These are phyloP conservation scores for Lasiodiplodia sp. DNA, from an alignment of 2,329 filamentous ascomycete genomes.

Conservation along the genomic window DNA sequence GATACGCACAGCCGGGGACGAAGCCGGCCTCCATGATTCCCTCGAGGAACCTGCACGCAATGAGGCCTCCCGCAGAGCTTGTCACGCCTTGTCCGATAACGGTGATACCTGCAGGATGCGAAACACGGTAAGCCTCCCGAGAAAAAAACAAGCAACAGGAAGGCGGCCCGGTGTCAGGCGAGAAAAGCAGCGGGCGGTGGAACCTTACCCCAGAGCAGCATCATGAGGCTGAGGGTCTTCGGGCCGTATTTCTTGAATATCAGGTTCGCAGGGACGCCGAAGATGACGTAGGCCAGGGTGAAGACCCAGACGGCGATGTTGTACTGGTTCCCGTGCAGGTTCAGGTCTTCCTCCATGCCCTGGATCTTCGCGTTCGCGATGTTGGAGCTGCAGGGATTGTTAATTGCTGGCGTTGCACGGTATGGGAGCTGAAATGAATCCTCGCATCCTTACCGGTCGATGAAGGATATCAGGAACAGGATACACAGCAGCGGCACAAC, in stretches of 20 bases:
- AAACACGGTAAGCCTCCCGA: not conserved
- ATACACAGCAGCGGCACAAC: conserved; percentile 44
- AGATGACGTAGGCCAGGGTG: conserved; percentile 47
- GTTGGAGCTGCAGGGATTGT: conserved; percentile 31
- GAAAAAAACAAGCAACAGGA: not conserved
- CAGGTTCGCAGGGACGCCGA: conserved; percentile 44
- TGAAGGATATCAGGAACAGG: conserved; percentile 44
- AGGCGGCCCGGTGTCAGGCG: no score
- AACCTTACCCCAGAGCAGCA: conserved; percentile 41
- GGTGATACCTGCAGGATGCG: conserved; percentile 38
- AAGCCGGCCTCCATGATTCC: conserved; percentile 47
- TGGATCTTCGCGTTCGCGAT: conserved; percentile 43
- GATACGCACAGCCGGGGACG: conserved; percentile 45
- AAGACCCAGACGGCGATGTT: conserved; percentile 50
- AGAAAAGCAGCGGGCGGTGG: not conserved
- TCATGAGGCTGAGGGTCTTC: conserved; percentile 44
- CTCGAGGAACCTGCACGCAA: conserved; percentile 43
- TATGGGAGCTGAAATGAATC: not conserved
- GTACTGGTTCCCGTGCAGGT: conserved; percentile 46
- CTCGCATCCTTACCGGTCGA: conserved; percentile 36
- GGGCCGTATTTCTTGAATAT: conserved; percentile 45
- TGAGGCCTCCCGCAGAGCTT: conserved; percentile 39
- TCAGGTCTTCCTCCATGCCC: conserved; percentile 45
- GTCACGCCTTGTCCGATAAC: conserved; percentile 40
- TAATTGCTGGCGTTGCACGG: not conserved